Percentiles rank a stretch among this genome's conserved stretches.
Evolutionary conservation across 164 flowering plant species (phyloP).

Genomic region (Santalum album): DNA sequence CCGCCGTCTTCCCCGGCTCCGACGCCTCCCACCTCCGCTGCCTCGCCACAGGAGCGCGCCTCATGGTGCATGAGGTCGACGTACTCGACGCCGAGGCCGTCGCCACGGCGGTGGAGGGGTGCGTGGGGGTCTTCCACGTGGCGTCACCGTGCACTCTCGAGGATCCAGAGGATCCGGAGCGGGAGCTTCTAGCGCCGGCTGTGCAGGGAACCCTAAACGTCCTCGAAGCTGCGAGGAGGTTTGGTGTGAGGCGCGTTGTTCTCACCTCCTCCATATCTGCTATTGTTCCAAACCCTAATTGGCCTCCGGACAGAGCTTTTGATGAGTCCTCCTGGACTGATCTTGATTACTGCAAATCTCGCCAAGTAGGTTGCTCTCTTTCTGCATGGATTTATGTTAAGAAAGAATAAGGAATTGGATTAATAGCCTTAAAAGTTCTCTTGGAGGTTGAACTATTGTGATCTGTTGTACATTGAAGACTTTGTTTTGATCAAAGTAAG

Average conservation of each 20-base stretch:
- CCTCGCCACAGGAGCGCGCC: conserved; percentile 16
- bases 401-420: too few relatives aligned
- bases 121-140: conserved; percentile 70
- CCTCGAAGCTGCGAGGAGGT: conserved; percentile 39
- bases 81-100: conserved; percentile 43
- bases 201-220: conserved; percentile 73
- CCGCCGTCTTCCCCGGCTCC: conserved; percentile 44
- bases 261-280: conserved; percentile 78
- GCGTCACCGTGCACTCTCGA: conserved; percentile 65
- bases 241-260: conserved; percentile 54
- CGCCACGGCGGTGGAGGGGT: conserved; percentile 39
- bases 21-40: conserved; percentile 47
- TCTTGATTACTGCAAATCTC: conserved; percentile 59
- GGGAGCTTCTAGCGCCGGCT: conserved; percentile 60
- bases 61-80: conserved; percentile 36
- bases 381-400: not conserved
- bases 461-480: too few relatives aligned
- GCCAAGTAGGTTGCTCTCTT: conserved; percentile 29
- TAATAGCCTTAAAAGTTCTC: too few relatives aligned
- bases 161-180: conserved; percentile 50
- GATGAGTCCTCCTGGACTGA: conserved; percentile 84
- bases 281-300: conserved; percentile 65
- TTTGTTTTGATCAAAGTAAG: too few relatives aligned
- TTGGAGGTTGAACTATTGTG: too few relatives aligned
- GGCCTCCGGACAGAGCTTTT: conserved; percentile 31